Base-by-base conservation (phyloP, 495 filamentous ascomycete genomes). In the Venustampulla echinocandica region DNA sequence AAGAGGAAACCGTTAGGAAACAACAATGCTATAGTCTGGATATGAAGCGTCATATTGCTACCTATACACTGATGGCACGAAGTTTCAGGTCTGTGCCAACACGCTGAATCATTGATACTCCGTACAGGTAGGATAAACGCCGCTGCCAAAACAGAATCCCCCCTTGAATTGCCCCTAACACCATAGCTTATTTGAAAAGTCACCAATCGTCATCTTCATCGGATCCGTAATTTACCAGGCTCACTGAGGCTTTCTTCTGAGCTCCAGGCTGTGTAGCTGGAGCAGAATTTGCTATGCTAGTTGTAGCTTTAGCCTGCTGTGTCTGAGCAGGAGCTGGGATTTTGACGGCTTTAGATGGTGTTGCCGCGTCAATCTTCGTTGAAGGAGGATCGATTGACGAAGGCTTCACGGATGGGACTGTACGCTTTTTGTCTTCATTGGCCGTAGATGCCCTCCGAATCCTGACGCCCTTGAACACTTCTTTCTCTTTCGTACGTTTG, bases 401-500 rank as follows among this genome's bases (percentile, higher is more conserved):
- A 2, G 43, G n/a, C n/a, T 24, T 37, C n/a, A 30, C 27, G 19
- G 42, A 14, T 32, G 3, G 11, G 17, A 49, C 17, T n/a, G 34
- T 44, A 22, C 32, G 42, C 28, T 46, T 24, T 10, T 1, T 32
- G 10, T 20, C 11, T 21, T 52, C 35, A 17, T 27, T 22, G 20
- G 58, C 51, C 10, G 61, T 57, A 30, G 62, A 73, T 23, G 64
- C 64, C 59, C 71, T 77, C 58, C 72, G 68, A 24, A 79, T 62
- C 64, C 84, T 85, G 17, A 82, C 66, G 0, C 80, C 71, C 36
- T 75, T 65, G 42, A 74, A 56, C 15, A 23, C 59, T 44, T 58
- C 74, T 52, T 75, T 79, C 37, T 71, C 69, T 46, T 74, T 72
- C 2, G 64, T 69, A 30, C 76, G 73, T 54, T 80, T 79, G 45